Evolutionary conservation across 495 filamentous ascomycete species (phyloP).

Genomic region (Glonium stellatum): DNA sequence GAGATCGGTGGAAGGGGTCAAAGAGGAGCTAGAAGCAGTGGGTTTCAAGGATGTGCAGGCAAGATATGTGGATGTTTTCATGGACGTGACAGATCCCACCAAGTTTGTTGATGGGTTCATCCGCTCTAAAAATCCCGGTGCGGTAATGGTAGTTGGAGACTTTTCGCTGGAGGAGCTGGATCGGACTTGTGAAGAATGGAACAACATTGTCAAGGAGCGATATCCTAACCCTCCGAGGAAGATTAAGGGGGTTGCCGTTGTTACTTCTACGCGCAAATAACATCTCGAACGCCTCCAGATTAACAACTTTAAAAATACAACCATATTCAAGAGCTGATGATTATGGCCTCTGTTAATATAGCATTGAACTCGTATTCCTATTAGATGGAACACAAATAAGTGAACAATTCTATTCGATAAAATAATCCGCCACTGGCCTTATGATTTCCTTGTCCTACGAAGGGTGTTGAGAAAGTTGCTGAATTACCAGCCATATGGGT

Average conservation of each 20-base stretch:
- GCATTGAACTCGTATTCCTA: too few relatives aligned
- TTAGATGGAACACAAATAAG: too few relatives aligned
- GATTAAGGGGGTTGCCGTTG: background rate
- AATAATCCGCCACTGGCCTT: too few relatives aligned
- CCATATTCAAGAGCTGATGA: too few relatives aligned
- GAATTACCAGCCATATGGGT: too few relatives aligned
- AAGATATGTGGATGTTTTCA: background rate
- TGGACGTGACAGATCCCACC: background rate
- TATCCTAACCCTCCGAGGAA: constrained; percentile 1
- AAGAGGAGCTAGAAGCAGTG: background rate
- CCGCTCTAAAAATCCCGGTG: background rate
- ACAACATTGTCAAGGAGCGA: background rate
- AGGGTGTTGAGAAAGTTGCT: too few relatives aligned
- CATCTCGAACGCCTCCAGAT: background rate
- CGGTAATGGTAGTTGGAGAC: background rate
- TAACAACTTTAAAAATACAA: too few relatives aligned
- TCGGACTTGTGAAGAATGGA: background rate
- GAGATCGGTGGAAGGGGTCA: background rate
- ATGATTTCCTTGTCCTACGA: too few relatives aligned
- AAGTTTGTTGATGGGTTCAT: background rate
- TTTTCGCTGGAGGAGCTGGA: background rate
- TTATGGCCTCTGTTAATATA: too few relatives aligned
- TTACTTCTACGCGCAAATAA: background rate
- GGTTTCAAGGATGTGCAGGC: background rate
- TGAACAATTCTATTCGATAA: too few relatives aligned